A percentile compares a stretch with the other conserved stretches of the same genome.
Evolutionary conservation across 768 basidiomycete genomes (phyloP).

Genomic region (Tylopilus rubrobrunneus): DNA sequence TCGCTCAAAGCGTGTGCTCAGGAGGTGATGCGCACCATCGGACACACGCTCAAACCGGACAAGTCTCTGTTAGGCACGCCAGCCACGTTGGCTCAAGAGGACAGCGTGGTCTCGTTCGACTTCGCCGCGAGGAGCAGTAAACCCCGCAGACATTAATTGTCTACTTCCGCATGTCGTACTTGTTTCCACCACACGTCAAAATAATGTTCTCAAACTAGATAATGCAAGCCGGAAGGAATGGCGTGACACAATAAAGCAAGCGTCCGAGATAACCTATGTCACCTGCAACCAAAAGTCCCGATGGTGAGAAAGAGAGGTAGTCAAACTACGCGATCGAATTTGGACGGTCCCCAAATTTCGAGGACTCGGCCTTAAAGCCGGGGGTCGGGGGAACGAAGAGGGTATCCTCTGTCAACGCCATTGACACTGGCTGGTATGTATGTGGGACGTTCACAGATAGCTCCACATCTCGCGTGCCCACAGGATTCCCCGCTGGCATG

Average conservation of each 20-base stretch:
- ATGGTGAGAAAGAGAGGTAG: not conserved
- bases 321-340: slow-evolving; percentile 37
- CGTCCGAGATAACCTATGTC: slow-evolving; percentile 3
- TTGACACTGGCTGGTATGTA: slow-evolving; percentile 70
- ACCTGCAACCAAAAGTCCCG: slow-evolving; percentile 4
- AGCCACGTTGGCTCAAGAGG: slow-evolving; percentile 22
- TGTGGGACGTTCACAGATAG: slow-evolving; percentile 40
- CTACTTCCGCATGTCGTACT: slow-evolving; percentile 2
- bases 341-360: slow-evolving; percentile 36
- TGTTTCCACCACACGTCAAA: not conserved
- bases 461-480: slow-evolving; percentile 32
- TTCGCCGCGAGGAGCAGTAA: slow-evolving; percentile 28
- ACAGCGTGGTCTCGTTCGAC: slow-evolving; percentile 28
- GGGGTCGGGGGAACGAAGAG: slow-evolving; percentile 53
- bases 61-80: slow-evolving; percentile 25
- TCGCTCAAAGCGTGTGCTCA: slow-evolving; percentile 19
- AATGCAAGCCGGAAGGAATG: slow-evolving; percentile 1
- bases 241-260: not conserved
- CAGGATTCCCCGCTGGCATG: slow-evolving; percentile 49
- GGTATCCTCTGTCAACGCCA: slow-evolving; percentile 44
- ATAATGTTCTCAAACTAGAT: slow-evolving; percentile 10
- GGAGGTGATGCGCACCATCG: slow-evolving; percentile 11
- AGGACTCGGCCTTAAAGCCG: slow-evolving; percentile 42
- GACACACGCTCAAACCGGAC: slow-evolving; percentile 15
- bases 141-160: slow-evolving; percentile 20